phyloP scores from a whole-genome alignment of 306 rosid species.

The Abrus pulchellus region DNA sequence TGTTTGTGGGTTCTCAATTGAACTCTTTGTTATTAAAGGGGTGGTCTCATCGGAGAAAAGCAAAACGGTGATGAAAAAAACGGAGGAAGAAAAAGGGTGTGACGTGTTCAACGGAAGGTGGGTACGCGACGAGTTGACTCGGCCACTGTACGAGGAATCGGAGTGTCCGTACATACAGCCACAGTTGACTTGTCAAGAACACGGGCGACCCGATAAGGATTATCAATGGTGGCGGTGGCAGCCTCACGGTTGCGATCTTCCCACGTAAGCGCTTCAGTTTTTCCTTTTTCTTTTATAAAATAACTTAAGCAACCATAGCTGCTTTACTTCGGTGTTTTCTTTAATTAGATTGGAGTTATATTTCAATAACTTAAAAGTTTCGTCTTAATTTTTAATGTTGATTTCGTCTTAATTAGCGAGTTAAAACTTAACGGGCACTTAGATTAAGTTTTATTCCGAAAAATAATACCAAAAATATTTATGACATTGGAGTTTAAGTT shows the following conservation, averaged over 20 bases:
- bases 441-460: too few species aligned
- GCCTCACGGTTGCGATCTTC: slow-evolving; percentile 86
- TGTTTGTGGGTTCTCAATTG: background rate
- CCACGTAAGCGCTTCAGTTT: slow-evolving; percentile 57
- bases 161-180: slow-evolving; percentile 99
- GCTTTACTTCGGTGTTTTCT: too few species aligned
- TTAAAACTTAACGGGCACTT: too few species aligned
- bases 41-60: slow-evolving; percentile 27
- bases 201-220: slow-evolving; percentile 77
- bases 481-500: too few species aligned
- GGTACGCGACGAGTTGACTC: slow-evolving; percentile 78
- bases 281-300: too few species aligned
- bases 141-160: slow-evolving; percentile 87
- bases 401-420: too few species aligned
- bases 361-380: too few species aligned
- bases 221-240: slow-evolving; percentile 88
- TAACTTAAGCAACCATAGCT: too few species aligned
- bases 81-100: slow-evolving; percentile 58
- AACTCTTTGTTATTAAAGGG: background rate
- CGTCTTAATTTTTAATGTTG: too few species aligned
- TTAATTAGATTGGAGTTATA: too few species aligned
- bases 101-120: slow-evolving; percentile 79
- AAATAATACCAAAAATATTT: too few species aligned
- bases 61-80: slow-evolving; percentile 53
- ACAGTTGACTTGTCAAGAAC: slow-evolving; percentile 87